A percentile compares a stretch with the other conserved stretches of the same genome.
phyloP scores from a whole-genome alignment of 305 asterid species.

The Solanum hybrid region DNA sequence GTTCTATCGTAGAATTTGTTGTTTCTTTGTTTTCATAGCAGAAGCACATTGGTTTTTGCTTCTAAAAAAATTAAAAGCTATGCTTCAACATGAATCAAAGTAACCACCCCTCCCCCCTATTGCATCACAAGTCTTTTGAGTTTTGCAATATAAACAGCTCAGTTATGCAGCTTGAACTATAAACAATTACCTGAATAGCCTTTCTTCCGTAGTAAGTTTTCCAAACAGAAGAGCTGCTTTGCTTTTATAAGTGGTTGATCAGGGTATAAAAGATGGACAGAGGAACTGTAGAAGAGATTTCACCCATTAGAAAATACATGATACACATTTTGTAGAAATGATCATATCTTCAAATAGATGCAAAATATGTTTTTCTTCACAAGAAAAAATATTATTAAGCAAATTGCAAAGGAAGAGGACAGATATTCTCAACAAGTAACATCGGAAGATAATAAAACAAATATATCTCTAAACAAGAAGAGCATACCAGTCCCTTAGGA shows the following conservation, averaged over 20 bases:
- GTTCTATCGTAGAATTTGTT: not conserved
- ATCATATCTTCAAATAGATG: not conserved
- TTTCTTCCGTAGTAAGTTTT: conserved; percentile 83
- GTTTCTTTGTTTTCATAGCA: not conserved
- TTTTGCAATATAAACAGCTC: not conserved
- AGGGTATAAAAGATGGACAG: conserved; percentile 51
- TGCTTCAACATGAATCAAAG: not conserved
- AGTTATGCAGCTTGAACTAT: conserved; percentile 4
- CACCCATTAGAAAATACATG: not conserved
- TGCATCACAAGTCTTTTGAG: not conserved
- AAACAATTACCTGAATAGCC: conserved; percentile 54
- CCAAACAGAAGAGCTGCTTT: conserved; percentile 78
- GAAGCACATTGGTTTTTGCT: not conserved
- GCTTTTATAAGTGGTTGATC: conserved; percentile 84
- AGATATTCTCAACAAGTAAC: not conserved
- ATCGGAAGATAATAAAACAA: not conserved
- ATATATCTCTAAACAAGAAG: not conserved
- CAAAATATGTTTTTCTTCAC: not conserved
- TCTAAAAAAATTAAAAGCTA: not conserved
- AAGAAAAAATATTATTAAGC: not conserved
- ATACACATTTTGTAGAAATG: conserved; percentile 6
- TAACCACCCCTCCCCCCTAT: not conserved
- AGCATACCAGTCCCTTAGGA: not conserved
- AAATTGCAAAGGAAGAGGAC: not conserved
- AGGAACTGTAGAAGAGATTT: conserved; percentile 34